Evolutionary conservation across 768 basidiomycete species (phyloP), one percentile per base, ranked within the genome.

Genomic region (Mycena crocata): DNA sequence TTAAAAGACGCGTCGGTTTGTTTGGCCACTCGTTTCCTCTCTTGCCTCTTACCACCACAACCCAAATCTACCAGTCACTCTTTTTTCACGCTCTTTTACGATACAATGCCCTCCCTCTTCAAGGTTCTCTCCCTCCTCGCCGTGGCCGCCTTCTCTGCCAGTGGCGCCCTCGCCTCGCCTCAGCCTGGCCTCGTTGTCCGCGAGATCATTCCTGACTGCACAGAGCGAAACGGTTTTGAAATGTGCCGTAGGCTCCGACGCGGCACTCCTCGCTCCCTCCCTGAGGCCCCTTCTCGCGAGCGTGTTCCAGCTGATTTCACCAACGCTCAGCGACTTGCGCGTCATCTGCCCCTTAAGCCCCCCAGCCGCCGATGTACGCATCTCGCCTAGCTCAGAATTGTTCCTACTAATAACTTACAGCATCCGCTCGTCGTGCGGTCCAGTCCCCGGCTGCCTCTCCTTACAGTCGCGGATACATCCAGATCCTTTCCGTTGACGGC

Each of bases 251-350:
- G n/a, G n/a, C n/a, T 19, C 24, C 12, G 31, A 28, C 37, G 28
- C 57, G 48, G 8, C 14, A 19, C 14, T 30, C n/a, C 54, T 19
- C 39, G 58, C 54, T 42, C 61, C 15, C 24, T n/a, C 28, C 23
- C 39, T 21, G 52, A 60, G 40, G 19, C 28, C 54, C 26, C 45
- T n/a, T 42, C 49, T 49, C 57, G 62, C n/a, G 51, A 48, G 37
- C 57, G 13, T 19, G 31, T 45, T 17, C 62, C 64, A 4, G 19
- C 49, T 44, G 30, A 31, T 51, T 39, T 75, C n/a, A 73, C 73
- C 23, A 77, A 77, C 62, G 73, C 50, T 19, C 57, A 77, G 61
- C 69, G 76, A 23, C 68, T 77, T 13, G 63, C 65, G 37, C 73
- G 69, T n/a, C 72, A 71, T 40, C 56, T 77, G 3, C 73, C 73